phyloP scores from a whole-genome alignment of 768 basidiomycete species.

The Suillus subluteus region DNA sequence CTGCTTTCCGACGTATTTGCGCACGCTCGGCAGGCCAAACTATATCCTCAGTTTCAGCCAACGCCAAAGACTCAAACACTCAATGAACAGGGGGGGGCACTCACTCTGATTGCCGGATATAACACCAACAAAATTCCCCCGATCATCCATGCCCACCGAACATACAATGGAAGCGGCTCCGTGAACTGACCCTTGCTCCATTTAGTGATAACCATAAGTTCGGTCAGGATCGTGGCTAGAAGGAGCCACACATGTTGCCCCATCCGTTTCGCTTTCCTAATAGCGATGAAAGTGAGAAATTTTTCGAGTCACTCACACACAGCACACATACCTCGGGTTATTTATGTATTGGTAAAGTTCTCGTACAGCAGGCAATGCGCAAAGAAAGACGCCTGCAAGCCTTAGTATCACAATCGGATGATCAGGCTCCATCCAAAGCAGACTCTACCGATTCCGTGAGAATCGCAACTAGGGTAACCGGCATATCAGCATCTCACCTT shows the following conservation, averaged over 20 bases:
- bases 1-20: conserved; percentile 51
- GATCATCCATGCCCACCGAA: conserved; percentile 70
- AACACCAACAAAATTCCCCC: conserved; percentile 61
- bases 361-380: conserved; percentile 83
- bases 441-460: conserved; percentile 41
- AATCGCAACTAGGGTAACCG: conserved; percentile 11
- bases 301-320: not conserved
- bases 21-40: conserved; percentile 67
- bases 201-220: conserved; percentile 78
- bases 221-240: conserved; percentile 83
- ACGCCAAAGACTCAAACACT: conserved; percentile 1
- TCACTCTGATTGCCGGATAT: conserved; percentile 72
- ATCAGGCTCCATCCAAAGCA: conserved; percentile 90
- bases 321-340: conserved; percentile 65
- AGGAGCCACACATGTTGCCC: conserved; percentile 89
- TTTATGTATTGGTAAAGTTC: conserved; percentile 86
- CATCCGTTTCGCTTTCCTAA: conserved; percentile 83
- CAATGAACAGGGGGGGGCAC: conserved; percentile 25
- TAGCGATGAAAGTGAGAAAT: conserved; percentile 11
- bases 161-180: conserved; percentile 60
- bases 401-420: conserved; percentile 80
- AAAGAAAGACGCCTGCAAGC: conserved; percentile 78
- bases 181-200: conserved; percentile 78
- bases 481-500: conserved; percentile 53
- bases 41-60: conserved; percentile 32